Evolutionary conservation across 768 basidiomycete genomes (phyloP), one percentile per base, ranked within the genome.

Genomic region (Suillus subalutaceus): DNA sequence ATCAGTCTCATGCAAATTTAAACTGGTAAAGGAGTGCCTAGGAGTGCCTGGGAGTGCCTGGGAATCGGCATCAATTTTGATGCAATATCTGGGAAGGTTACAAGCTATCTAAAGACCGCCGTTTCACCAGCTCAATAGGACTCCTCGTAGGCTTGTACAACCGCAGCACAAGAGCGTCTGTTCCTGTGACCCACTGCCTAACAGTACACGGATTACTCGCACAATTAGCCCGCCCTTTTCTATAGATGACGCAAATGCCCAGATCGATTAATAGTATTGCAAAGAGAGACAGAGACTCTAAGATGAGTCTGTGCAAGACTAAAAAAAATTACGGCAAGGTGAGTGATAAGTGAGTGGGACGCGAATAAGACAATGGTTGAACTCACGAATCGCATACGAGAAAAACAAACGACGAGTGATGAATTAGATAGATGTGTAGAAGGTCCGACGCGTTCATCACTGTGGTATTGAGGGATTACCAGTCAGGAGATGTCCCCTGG

Each of bases 121-220:
- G 18, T 40, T 13, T 60, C 18, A 16, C 40, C 40, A 59, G 23
- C 26, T n/a, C 5, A 16, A 40, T 38, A 9, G n/a, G 52, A 53
- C 30, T 55, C 7, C 37, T 37, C 37, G 37, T 37, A 37, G 37
- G 9, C 23, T 60, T 18, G 18, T 60, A 60, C 59, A 60, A 43
- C 41, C 18, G 26, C 26, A 20, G 40, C 26, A 13, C 18, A 59
- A 30, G 8, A 59, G 38, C 26, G 59, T 60, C 26, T 40, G 18
- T 41, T 26, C 59, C 40, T 30, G 3, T 41, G 13, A 3, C 56
- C n/a, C 13, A 15, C 58, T 26, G 5, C 58, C 26, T 20, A 30
- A 59, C 40, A 59, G 58, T 60, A 60, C 40, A 60, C 2, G 5
- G 10, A 60, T 43, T 60, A 60, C 59, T 41, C 59, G 16, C 18